Conservation (phyloP, 345 rosid genomes). For the Angophora floribunda region DNA sequence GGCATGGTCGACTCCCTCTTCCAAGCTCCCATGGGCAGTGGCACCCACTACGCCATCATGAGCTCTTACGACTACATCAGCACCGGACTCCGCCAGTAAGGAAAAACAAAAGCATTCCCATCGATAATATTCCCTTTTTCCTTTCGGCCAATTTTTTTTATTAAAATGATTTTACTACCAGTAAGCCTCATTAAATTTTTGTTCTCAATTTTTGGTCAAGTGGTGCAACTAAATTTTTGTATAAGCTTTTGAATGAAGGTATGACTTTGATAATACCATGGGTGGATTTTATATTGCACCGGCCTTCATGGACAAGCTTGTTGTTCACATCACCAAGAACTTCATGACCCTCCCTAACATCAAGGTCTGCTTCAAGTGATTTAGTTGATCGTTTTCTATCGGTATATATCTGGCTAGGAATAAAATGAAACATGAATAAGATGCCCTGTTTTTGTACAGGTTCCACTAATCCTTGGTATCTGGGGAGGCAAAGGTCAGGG, state of each 20-base stretch:
- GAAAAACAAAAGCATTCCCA: neutral
- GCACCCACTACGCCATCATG: constrained; percentile 80
- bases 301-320: constrained; percentile 96
- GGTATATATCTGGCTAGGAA: neutral
- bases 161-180: neutral
- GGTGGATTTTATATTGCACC: constrained; percentile 94
- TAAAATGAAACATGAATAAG: neutral
- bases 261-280: constrained; percentile 69
- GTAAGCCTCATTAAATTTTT: neutral
- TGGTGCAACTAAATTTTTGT: neutral
- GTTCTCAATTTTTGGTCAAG: neutral
- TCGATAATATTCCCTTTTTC: neutral
- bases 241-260: constrained; percentile 14
- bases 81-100: constrained; percentile 68
- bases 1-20: constrained; percentile 87
- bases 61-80: constrained; percentile 86
- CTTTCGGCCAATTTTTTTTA: neutral
- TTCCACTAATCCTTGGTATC: constrained; percentile 93
- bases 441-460: constrained; percentile 18
- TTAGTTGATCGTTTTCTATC: neutral
- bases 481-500: constrained; percentile 99
- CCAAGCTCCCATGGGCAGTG: constrained; percentile 74
- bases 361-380: constrained; percentile 31
- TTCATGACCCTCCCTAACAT: constrained; percentile 87
- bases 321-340: constrained; percentile 96